Evolutionary conservation across 2,329 filamentous ascomycete species (phyloP), one percentile per base, ranked within the genome.

Genomic region (Monosporascus sp.): DNA sequence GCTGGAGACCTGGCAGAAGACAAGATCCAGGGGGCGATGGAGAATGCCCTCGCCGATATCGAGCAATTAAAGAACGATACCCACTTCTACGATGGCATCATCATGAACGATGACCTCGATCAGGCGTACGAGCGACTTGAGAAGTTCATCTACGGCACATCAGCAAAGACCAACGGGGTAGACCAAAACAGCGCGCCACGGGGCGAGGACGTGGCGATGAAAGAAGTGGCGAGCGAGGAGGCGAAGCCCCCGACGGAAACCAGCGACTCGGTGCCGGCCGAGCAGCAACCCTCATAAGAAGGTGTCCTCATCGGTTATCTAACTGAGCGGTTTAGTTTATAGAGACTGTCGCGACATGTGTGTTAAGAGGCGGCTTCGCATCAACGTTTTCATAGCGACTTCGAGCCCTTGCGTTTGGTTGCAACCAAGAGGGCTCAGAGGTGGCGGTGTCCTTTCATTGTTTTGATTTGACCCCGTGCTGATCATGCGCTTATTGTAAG

Each of bases 21-120:
- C 8, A 72, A 72, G 18, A 70, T 83, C 9, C 62, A 75, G 53
- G 71, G 72, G 58, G 64, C 72, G 36, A 62, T 82, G 9, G 70
- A 70, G 45, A 56, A 62, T 17, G 71, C 74, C 0, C 58, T 66
- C 48, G 65, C 68, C 24, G 70, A 76, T 36, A 59, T 74, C 15
- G 70, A 77, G 50, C 73, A 80, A 57, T 71, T 77, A 3, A 69
- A 72, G 55, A 60, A 71, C 1, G 71, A 72, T 18, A 75, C 71
- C 1, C 70, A 27, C 22, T 46, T 76, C 5, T 79, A 81, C 58
- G 78, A 83, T 53, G 74, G 72, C 57, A 67, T 77, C 31, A 71
- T 83, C 24, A 69, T 74, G 41, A 80, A 80, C 52, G 77, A 77
- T 53, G 72, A 80, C 54, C 55, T 80, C 37, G 77, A 80, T 27